Evolutionary conservation across 768 basidiomycete genomes (phyloP).

Genomic region (Termitomyces sp.): DNA sequence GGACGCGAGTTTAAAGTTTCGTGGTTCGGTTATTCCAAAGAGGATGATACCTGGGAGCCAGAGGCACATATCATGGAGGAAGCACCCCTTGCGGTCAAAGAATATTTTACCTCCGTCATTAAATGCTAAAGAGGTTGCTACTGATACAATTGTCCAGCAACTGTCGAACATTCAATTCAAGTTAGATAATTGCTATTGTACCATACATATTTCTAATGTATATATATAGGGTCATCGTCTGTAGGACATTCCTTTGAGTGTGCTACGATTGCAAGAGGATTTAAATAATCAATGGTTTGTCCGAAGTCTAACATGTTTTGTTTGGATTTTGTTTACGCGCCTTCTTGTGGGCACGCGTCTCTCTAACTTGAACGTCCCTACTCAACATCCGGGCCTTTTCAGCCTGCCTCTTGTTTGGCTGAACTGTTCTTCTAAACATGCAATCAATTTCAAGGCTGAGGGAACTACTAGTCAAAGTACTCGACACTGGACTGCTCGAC

Average conservation of each 20-base stretch:
- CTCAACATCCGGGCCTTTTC: not conserved
- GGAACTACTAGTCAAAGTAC: slow-evolving; percentile 43
- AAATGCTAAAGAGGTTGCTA: not conserved
- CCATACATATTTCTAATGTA: not conserved
- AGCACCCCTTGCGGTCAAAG: slow-evolving; percentile 40
- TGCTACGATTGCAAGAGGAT: too few species aligned
- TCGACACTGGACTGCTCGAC: slow-evolving; percentile 40
- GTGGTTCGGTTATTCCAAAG: slow-evolving; percentile 53
- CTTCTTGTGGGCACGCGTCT: not conserved
- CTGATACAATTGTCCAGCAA: not conserved
- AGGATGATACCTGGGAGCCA: slow-evolving; percentile 59
- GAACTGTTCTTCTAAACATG: slow-evolving; percentile 33
- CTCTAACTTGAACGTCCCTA: not conserved
- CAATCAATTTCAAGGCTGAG: slow-evolving; percentile 57
- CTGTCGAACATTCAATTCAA: not conserved
- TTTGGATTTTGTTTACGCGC: slow-evolving; percentile 21
- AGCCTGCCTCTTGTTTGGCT: not conserved
- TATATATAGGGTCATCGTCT: not conserved
- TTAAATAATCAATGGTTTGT: too few species aligned
- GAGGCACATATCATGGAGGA: slow-evolving; percentile 43
- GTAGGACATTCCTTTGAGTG: too few species aligned
- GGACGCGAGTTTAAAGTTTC: slow-evolving; percentile 42
- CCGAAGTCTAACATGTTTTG: not conserved
- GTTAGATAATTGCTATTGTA: not conserved
- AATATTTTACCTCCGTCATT: slow-evolving; percentile 32